Conservation (phyloP, 2,329 filamentous ascomycete species). For the Ophiosphaerella narmari region DNA sequence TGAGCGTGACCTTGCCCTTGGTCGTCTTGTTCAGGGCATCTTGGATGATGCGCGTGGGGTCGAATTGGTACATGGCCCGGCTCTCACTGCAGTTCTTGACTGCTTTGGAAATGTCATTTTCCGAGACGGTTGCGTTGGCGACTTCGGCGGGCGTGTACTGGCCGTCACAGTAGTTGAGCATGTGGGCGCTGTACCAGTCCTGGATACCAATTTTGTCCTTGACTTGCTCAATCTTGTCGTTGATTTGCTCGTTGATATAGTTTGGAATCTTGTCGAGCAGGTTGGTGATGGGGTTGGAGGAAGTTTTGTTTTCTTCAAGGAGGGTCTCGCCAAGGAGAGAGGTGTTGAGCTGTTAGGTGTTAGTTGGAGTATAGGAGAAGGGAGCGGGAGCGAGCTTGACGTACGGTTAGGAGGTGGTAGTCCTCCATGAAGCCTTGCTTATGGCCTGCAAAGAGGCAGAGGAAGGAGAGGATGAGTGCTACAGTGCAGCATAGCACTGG, state of each 20-base stretch:
- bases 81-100: constrained; percentile 60
- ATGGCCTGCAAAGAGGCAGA: constrained; percentile 66
- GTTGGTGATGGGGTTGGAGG: constrained; percentile 32
- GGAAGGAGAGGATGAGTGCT: constrained; percentile 62
- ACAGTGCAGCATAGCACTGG: constrained; percentile 57
- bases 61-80: constrained; percentile 61
- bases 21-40: constrained; percentile 51
- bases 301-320: constrained; percentile 34
- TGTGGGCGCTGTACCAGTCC: constrained; percentile 65
- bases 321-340: constrained; percentile 56
- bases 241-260: constrained; percentile 33
- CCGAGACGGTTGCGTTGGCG: constrained; percentile 50
- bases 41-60: constrained; percentile 58
- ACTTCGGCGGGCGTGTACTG: constrained; percentile 51
- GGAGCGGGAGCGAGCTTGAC: constrained; percentile 1
- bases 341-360: constrained; percentile 56
- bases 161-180: constrained; percentile 64
- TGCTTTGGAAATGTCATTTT: constrained; percentile 53
- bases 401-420: constrained; percentile 61
- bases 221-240: constrained; percentile 51
- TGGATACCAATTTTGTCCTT: constrained; percentile 58
- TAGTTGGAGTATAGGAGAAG: neutral
- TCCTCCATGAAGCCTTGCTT: constrained; percentile 61
- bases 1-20: constrained; percentile 53
- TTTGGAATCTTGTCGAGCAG: constrained; percentile 44